A percentile compares a stretch with the other conserved stretches of the same genome.
Conservation (phyloP, 2,329 filamentous ascomycete genomes). For the Trichophyton mentagrophytes region DNA sequence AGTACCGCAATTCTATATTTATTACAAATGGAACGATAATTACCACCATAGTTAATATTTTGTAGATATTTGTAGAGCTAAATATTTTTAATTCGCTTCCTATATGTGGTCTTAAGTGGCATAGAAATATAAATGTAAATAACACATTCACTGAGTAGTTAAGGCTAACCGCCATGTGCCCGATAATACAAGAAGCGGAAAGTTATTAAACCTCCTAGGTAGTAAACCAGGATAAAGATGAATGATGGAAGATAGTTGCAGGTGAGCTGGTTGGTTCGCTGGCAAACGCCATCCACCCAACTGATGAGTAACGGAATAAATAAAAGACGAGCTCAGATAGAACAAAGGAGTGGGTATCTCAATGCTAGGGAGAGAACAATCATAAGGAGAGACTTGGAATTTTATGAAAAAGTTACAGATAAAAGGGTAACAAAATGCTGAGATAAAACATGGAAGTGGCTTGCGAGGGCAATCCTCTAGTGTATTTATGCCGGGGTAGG, state of each 20-base stretch:
- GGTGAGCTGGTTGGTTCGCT: neutral
- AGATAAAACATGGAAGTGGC: neutral
- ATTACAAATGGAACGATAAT: neutral
- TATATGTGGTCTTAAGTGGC: neutral
- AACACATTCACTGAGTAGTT: neutral
- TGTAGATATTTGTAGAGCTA: no score
- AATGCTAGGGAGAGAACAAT: constrained; percentile 1
- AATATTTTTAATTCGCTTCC: neutral
- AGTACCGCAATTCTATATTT: neutral
- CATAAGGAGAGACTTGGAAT: neutral
- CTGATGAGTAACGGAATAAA: neutral
- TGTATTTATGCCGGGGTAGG: neutral
- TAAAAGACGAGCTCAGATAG: neutral
- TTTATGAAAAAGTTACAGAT: neutral
- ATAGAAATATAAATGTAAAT: neutral
- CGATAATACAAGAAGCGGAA: neutral
- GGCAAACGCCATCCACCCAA: neutral
- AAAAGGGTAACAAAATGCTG: neutral
- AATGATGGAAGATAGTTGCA: neutral
- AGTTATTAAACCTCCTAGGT: neutral
- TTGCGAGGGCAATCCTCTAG: neutral
- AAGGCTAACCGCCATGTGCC: neutral
- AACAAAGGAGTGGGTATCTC: constrained; percentile 7
- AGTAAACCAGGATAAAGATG: neutral
- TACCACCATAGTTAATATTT: no score